Evolutionary conservation across 2,329 filamentous ascomycete genomes (phyloP).

Genomic region (Alternaria tenuissima): DNA sequence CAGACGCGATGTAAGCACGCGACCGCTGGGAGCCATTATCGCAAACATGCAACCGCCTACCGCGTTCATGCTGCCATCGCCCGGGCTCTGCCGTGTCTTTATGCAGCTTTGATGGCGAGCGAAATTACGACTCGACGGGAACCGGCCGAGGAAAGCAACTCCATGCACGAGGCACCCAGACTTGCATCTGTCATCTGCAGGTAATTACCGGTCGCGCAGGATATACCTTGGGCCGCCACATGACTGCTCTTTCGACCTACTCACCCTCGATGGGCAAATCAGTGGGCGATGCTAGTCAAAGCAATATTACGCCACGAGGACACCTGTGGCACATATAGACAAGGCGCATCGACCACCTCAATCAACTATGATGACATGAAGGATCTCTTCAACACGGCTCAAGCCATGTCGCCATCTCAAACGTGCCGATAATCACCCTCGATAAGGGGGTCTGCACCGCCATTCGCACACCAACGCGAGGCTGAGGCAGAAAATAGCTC

Average conservation of each 20-base stretch:
- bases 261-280: neutral
- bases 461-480: constrained; percentile 20
- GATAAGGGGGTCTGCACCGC: constrained; percentile 32
- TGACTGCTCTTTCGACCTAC: neutral
- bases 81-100: constrained; percentile 18
- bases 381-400: neutral
- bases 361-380: neutral
- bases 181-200: constrained; percentile 23
- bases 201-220: constrained; percentile 26
- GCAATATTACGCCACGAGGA: neutral
- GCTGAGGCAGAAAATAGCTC: constrained; percentile 32
- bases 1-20: constrained; percentile 1
- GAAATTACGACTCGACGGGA: constrained; percentile 39
- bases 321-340: neutral
- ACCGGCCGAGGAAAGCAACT: constrained; percentile 24
- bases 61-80: constrained; percentile 4
- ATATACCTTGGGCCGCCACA: constrained; percentile 5
- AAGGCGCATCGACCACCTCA: constrained; percentile 1
- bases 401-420: constrained; percentile 16
- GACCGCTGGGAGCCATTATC: neutral
- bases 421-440: constrained; percentile 21
- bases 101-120: constrained; percentile 24
- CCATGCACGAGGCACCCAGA: constrained; percentile 16
- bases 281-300: neutral
- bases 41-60: constrained; percentile 9